Evolutionary conservation across 2,329 filamentous ascomycete genomes (phyloP).

Genomic region (Fusarium sp.): DNA sequence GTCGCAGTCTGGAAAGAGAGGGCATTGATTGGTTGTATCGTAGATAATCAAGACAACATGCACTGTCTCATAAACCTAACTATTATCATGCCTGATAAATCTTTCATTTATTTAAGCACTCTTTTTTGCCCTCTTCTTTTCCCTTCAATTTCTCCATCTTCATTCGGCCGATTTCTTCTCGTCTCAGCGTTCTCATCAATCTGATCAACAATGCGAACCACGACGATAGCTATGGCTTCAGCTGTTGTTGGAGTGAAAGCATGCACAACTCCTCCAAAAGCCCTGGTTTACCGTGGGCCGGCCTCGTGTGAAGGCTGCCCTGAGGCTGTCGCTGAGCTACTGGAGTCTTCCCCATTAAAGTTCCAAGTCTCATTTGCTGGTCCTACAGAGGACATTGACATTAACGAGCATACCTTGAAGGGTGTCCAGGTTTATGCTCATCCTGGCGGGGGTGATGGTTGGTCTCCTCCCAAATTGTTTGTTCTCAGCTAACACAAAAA

Average conservation of each 20-base stretch:
- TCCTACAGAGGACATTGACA: slow-evolving; percentile 27
- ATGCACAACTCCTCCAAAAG: neutral
- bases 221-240: neutral
- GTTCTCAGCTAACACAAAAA: neutral
- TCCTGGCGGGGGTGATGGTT: slow-evolving; percentile 26
- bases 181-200: neutral
- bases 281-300: slow-evolving; percentile 41
- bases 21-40: neutral
- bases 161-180: neutral
- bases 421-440: slow-evolving; percentile 30
- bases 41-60: neutral
- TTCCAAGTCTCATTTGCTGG: slow-evolving; percentile 36
- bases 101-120: neutral
- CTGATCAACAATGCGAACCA: neutral
- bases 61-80: neutral
- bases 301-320: slow-evolving; percentile 31
- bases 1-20: neutral
- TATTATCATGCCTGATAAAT: neutral
- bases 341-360: slow-evolving; percentile 32
- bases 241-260: neutral
- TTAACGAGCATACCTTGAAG: slow-evolving; percentile 19
- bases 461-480: neutral
- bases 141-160: neutral
- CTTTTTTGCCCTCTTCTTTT: neutral
- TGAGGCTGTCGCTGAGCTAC: slow-evolving; percentile 31